Evolutionary conservation across 495 filamentous ascomycete species (phyloP).

Genomic region (Darksidea phi): DNA sequence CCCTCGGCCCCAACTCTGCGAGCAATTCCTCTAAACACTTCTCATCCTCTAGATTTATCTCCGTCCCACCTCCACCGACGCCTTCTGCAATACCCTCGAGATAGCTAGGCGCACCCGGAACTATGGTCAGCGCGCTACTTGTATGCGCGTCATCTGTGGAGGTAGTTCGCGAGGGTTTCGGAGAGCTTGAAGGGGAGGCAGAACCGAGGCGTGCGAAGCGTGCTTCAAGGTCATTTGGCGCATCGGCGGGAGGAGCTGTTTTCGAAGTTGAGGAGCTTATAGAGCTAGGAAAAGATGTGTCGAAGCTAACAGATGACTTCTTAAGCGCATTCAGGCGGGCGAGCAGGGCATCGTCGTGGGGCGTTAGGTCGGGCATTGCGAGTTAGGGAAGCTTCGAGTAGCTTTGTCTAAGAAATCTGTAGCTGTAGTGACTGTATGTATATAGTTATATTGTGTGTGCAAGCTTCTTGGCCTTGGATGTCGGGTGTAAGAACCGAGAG

Average conservation of each 20-base stretch:
- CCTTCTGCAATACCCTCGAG: slow-evolving; percentile 34
- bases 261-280: slow-evolving; percentile 12
- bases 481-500: too few relatives aligned
- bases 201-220: slow-evolving; percentile 38
- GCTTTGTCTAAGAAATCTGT: too few relatives aligned
- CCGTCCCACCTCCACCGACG: slow-evolving; percentile 12
- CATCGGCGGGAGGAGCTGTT: slow-evolving; percentile 12
- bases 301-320: slow-evolving; percentile 35
- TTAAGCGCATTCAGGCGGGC: slow-evolving; percentile 45
- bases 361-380: slow-evolving; percentile 19
- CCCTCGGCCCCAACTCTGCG: slow-evolving; percentile 39
- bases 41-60: slow-evolving; percentile 36
- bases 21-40: slow-evolving; percentile 44
- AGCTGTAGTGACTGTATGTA: too few relatives aligned
- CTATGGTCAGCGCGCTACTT: slow-evolving; percentile 15
- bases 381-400: background rate
- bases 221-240: slow-evolving; percentile 35
- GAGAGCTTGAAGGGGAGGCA: slow-evolving; percentile 6
- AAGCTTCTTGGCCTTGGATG: too few relatives aligned
- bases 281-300: slow-evolving; percentile 7
- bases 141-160: background rate
- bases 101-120: slow-evolving; percentile 33
- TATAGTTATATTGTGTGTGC: too few relatives aligned
- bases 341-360: slow-evolving; percentile 40
- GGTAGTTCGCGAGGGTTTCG: slow-evolving; percentile 3